Evolutionary conservation across 352 stramenopile species (phyloP), one percentile per base, ranked within the genome.

Genomic region (Ochromonadaceae sp.): DNA sequence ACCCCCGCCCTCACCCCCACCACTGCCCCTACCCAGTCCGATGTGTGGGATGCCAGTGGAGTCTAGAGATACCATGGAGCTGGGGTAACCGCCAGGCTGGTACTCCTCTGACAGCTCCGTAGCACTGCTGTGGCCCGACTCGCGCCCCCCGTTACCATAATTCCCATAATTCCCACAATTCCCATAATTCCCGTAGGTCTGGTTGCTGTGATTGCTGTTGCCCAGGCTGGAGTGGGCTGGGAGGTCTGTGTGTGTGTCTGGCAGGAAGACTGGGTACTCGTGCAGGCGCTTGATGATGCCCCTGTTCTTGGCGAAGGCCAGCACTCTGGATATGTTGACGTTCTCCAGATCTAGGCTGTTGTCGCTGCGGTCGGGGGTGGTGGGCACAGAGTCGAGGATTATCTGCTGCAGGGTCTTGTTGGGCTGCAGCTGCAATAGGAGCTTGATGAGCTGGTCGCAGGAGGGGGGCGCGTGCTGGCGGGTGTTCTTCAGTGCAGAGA

Each of bases 251-350:
- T 17, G 12, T 5, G 44, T 34, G 7, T 52, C 44, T 34, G 28
- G 7, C 25, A 60, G 1, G 47, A 30, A 60, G 32, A 60, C n/a
- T 20, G 52, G 52, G 30, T 60, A 60, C 35, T 60, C 52, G 35
- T 60, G 52, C 7, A 60, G 2, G 26, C 52, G 9, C 17, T 14
- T 46, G 1, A 60, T 20, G 9, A 60, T 60, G 15, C 25, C 22
- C 52, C 17, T 46, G 4, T 46, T 4, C 47, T 50, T 7, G 7
- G 3, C 5, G 9, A 60, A 25, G 5, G 52, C 52, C n/a, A 60
- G 17, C 47, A 60, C 43, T 9, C 52, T 10, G 17, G 4, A 5
- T 20, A 60, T 36, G n/a, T 60, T 28, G 12, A 60, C 31, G 25
- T 15, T 42, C 25, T 57, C 43, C 12, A 59, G 30, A n/a, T n/a